These are phyloP conservation scores for Miamiensis avidus DNA, from an alignment of 169 alveolate genomes.

Conservation along the genomic window DNA sequence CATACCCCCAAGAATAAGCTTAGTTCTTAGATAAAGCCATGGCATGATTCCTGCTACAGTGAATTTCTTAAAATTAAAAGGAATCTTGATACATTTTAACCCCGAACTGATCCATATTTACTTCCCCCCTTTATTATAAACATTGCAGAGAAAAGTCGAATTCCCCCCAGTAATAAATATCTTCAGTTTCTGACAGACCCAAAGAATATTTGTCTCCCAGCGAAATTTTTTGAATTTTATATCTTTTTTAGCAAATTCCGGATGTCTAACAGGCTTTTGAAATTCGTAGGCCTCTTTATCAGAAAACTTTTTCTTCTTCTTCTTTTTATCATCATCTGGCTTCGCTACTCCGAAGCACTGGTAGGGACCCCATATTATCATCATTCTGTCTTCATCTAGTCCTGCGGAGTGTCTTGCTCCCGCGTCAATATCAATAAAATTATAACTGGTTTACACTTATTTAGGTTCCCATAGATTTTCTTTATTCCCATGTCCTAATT, in stretches of 20 bases:
- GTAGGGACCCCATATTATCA: constrained; percentile 80
- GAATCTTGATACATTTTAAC: background rate
- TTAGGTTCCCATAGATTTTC: constrained; percentile 55
- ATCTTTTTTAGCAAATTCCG: constrained; percentile 11
- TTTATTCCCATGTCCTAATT: constrained; percentile 66
- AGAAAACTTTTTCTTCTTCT: constrained; percentile 11
- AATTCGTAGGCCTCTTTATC: constrained; percentile 27
- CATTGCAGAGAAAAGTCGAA: constrained; percentile 26
- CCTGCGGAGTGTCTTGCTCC: constrained; percentile 78
- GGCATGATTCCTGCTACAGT: constrained; percentile 33
- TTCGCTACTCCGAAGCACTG: constrained; percentile 53
- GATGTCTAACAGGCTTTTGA: constrained; percentile 28
- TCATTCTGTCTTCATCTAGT: constrained; percentile 56
- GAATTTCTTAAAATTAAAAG: constrained; percentile 3
- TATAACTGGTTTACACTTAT: constrained; percentile 37
- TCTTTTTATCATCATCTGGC: constrained; percentile 48
- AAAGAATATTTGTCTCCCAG: constrained; percentile 54
- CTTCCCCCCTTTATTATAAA: background rate
- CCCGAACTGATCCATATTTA: background rate
- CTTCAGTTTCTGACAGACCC: constrained; percentile 34
- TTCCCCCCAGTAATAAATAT: constrained; percentile 47
- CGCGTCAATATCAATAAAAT: constrained; percentile 60
- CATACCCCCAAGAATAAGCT: constrained; percentile 47
- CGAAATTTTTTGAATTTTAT: constrained; percentile 22
- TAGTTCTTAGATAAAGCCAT: constrained; percentile 17